Base-by-base conservation (phyloP, 1,139 yeast species). In the Protomyces pachydermus region DNA sequence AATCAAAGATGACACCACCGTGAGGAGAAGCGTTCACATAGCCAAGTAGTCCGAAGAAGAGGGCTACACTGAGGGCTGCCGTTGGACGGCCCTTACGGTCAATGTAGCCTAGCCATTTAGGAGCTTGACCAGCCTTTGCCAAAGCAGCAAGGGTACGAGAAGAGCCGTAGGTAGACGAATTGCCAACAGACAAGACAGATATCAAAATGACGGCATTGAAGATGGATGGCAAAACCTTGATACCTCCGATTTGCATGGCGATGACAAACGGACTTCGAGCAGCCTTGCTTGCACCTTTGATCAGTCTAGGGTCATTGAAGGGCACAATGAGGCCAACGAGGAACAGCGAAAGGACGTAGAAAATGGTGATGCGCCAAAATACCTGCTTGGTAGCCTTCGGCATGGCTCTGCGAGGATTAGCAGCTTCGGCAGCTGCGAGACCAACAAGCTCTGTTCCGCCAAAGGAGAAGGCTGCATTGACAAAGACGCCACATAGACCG, bases 361-460 rank as follows among this genome's bases (percentile, higher is more conserved):
- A 85, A 64, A 86, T 75, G 23, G 85, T 72, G 70, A 87, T 82
- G 75, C 91, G 81, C 85, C 88, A 85, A 74, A 83, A 81, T 37
- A 84, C 87, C 70, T 84, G 87, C 72, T 84, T 85, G 68, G 82
- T 83, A 65, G 85, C 90, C 68, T 78, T 78, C 65, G 88, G 89
- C 67, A 83, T 80, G 54, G 86, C 79, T 74, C 77, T 78, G 73
- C 85, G 79, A 64, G 93, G 93, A 73, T 86, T 83, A 48, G 79
- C 79, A 54, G 93, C 84, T 75, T 88, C 95, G 42, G 85, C 85
- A 34, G 84, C 83, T 32, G 95, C 91, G 67, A 91, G 80, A 66
- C 95, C 95, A 68, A 87, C 86, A 72, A 87, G 80, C 77, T 89
- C 96, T 65, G 88, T 83, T 70, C 95, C 95, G 64, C 91, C 90